Percentiles rank a stretch among this genome's conserved stretches.
Evolutionary conservation across 1,139 yeast species (phyloP).

Genomic region (Sugiyamaella novakii): DNA sequence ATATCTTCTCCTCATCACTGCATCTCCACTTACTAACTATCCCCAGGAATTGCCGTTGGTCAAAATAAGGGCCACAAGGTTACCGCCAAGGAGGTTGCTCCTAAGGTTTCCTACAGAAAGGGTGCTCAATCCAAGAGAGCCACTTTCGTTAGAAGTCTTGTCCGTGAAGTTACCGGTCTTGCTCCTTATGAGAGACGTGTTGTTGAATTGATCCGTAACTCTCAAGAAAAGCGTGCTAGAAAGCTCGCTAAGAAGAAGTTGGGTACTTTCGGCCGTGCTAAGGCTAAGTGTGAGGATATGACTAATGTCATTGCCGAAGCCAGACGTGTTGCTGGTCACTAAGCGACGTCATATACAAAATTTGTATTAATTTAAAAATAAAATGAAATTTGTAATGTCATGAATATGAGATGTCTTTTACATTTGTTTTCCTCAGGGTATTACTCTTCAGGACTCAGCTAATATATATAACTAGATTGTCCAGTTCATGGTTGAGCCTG

Average conservation of each 20-base stretch:
- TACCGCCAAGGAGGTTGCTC: conserved; percentile 88
- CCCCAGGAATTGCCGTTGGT: conserved; percentile 94
- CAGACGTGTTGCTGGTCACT: conserved; percentile 61
- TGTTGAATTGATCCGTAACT: conserved; percentile 98
- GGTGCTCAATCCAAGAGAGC: conserved; percentile 97
- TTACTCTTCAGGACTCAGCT: no score
- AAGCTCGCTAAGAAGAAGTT: conserved; percentile 99
- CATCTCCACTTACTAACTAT: conserved; percentile 21
- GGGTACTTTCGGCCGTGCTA: conserved; percentile 99
- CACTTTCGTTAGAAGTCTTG: conserved; percentile 89
- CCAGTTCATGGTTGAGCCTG: no score
- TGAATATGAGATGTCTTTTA: neutral
- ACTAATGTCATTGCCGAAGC: conserved; percentile 95
- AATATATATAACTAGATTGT: no score
- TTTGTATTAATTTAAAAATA: conserved; percentile 17
- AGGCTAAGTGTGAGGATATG: conserved; percentile 99
- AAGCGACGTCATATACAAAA: conserved; percentile 20
- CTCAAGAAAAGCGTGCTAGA: conserved; percentile 99
- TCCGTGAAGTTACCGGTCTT: conserved; percentile 96
- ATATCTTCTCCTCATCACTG: conserved; percentile 9
- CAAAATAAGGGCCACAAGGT: conserved; percentile 99
- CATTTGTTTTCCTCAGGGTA: no score
- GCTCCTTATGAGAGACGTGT: conserved; percentile 99
- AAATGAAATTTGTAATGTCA: conserved; percentile 14
- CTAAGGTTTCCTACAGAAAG: conserved; percentile 96